Evolutionary conservation across 352 stramenopile species (phyloP).

Genomic region (Globisporangium echinulatum): DNA sequence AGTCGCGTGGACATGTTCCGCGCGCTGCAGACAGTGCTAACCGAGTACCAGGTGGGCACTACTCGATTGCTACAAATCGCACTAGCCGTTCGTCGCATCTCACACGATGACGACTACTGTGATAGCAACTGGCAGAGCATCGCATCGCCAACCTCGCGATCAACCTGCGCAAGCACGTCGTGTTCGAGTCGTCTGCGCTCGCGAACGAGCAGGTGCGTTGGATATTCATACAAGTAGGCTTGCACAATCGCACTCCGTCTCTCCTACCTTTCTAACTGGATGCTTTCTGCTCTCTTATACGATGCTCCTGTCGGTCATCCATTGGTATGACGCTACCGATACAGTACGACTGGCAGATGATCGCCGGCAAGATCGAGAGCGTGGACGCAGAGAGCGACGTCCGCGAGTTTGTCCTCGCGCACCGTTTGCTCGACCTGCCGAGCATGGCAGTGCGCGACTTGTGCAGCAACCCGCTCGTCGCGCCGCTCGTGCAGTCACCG

Average conservation of each 20-base stretch:
- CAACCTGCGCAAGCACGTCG: constrained; percentile 76
- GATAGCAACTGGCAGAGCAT: constrained; percentile 74
- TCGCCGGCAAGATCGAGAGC: constrained; percentile 61
- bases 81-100: background rate
- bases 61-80: background rate
- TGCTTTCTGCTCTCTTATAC: background rate
- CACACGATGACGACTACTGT: background rate
- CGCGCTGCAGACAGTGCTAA: constrained; percentile 58
- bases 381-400: constrained; percentile 69
- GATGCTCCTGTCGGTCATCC: background rate
- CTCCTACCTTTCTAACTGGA: background rate
- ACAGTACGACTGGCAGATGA: constrained; percentile 84
- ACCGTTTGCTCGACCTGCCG: constrained; percentile 26
- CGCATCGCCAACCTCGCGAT: constrained; percentile 61
- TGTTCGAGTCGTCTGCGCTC: constrained; percentile 77
- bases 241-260: no score
- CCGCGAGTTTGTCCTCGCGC: constrained; percentile 52
- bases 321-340: background rate
- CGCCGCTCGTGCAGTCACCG: constrained; percentile 31
- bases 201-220: constrained; percentile 68
- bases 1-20: constrained; percentile 66
- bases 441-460: constrained; percentile 65
- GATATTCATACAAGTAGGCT: no score
- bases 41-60: constrained; percentile 62
- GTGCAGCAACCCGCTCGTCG: constrained; percentile 30